Evolutionary conservation across 2,329 filamentous ascomycete species (phyloP).

Genomic region (Endoconidiophora laricicola): DNA sequence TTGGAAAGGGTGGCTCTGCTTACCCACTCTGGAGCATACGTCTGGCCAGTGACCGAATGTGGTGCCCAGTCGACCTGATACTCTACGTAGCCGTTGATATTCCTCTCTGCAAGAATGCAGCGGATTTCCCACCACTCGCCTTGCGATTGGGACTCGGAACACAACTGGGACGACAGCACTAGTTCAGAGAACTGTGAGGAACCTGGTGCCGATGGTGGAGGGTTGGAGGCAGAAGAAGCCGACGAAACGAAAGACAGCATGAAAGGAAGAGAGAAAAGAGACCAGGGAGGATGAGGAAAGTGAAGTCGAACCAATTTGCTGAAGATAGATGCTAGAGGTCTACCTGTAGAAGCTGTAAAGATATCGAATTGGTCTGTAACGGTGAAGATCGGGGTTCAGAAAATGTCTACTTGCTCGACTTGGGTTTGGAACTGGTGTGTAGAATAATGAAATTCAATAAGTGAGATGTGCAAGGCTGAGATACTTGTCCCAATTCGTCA

Average conservation of each 20-base stretch:
- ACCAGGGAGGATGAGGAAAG: too few species aligned
- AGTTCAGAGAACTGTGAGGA: neutral
- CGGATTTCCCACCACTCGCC: conserved; percentile 11
- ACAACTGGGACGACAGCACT: neutral
- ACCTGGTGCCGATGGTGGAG: neutral
- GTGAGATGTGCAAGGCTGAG: conserved; percentile 1
- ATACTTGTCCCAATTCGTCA: conserved; percentile 3
- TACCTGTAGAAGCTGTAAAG: too few species aligned
- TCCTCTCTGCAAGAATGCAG: conserved; percentile 7
- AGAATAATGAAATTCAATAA: too few species aligned
- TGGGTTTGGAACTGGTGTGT: too few species aligned
- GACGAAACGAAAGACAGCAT: conserved; percentile 1
- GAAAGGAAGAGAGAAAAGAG: too few species aligned
- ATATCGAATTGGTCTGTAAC: too few species aligned
- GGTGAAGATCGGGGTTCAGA: too few species aligned
- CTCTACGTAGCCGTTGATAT: conserved; percentile 2
- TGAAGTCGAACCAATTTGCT: too few species aligned
- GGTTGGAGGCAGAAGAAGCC: neutral
- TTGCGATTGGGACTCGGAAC: conserved; percentile 1
- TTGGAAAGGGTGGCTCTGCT: neutral
- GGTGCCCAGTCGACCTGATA: conserved; percentile 12
- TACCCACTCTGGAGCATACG: conserved; percentile 12
- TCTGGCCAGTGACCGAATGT: conserved; percentile 7
- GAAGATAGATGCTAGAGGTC: too few species aligned
- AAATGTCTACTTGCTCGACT: too few species aligned